Percentiles rank a stretch among this genome's conserved stretches.
Evolutionary conservation across 345 rosid genomes (phyloP).

Genomic region (Orychophragmus violaceus): DNA sequence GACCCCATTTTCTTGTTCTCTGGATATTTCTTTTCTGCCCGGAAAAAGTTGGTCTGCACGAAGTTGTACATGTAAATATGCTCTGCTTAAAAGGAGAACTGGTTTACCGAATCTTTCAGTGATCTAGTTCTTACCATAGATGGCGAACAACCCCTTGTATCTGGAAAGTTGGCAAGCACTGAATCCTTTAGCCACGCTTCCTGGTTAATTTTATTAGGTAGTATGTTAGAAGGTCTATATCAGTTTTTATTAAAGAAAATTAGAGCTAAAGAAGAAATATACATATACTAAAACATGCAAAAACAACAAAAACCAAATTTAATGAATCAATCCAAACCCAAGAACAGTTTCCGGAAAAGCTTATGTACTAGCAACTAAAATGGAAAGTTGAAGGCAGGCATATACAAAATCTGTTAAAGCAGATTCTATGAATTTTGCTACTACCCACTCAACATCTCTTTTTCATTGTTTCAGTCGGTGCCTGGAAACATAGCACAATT

Average conservation of each 20-base stretch:
- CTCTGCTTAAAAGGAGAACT: constrained; percentile 6
- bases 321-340: constrained; percentile 1
- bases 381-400: neutral
- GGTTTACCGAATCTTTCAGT: neutral
- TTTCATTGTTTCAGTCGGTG: neutral
- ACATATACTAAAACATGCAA: neutral
- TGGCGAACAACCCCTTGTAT: constrained; percentile 78
- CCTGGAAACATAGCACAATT: neutral
- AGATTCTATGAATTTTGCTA: constrained; percentile 4
- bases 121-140: constrained; percentile 57
- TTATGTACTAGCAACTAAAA: neutral
- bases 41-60: constrained; percentile 60
- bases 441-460: constrained; percentile 1
- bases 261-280: neutral
- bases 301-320: neutral
- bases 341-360: neutral
- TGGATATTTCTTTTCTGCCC: constrained; percentile 48
- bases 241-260: neutral
- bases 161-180: constrained; percentile 72
- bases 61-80: constrained; percentile 17
- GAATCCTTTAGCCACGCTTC: constrained; percentile 84
- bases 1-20: constrained; percentile 43
- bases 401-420: neutral
- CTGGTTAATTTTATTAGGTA: constrained; percentile 48
- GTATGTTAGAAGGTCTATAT: constrained; percentile 25